Evolutionary conservation across 2,329 filamentous ascomycete species (phyloP), one percentile per base, ranked within the genome.

Genomic region (Chaetomium sp.): DNA sequence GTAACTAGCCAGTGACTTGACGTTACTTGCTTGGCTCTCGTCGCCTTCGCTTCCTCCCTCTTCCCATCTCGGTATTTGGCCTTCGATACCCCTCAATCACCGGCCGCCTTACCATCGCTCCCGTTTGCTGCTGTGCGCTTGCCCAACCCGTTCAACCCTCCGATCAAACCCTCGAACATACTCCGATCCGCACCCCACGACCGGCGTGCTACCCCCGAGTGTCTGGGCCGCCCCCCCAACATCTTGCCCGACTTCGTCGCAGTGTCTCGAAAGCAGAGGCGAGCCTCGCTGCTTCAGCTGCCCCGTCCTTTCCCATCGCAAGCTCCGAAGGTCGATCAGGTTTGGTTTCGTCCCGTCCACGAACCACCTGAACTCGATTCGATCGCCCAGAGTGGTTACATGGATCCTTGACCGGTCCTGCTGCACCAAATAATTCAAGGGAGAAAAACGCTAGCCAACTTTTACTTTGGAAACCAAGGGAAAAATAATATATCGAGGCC

Each of bases 261-360:
- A 19, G 13, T 53, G 16, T 27, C 19, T 19, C 31, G 29, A 9
- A 35, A 57, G 33, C 56, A 59, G 42, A 38, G 51, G 16, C 60
- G 35, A 45, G 51, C 50, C 53, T 45, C 27, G 29, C 57, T 59
- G 38, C 57, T 59, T 57, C 38, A 27, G 16, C 60, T 47, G 35
- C 33, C 51, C 45, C 62, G 21, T 45, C 49, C 51, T 56, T 21
- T 35, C 3, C 19, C 25, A 50, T 50, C 60, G 62, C 49, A 57
- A 51, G 45, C 33, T 55, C 65, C 70, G 68, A 66, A 67, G 69
- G 67, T 62, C 65, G 67, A 69, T 70, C 58, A 61, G 58, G 47
- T 57, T 56, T 65, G 61, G 65, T 61, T 63, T 67, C 60, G 55
- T 45, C 27, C 50, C 49, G 45, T 63, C 56, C 31, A 55, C 61